Percentiles rank a stretch among this genome's conserved stretches.
These are phyloP conservation scores for Phytopythium aichiense DNA, from an alignment of 352 stramenopile species.

Conservation along the genomic window DNA sequence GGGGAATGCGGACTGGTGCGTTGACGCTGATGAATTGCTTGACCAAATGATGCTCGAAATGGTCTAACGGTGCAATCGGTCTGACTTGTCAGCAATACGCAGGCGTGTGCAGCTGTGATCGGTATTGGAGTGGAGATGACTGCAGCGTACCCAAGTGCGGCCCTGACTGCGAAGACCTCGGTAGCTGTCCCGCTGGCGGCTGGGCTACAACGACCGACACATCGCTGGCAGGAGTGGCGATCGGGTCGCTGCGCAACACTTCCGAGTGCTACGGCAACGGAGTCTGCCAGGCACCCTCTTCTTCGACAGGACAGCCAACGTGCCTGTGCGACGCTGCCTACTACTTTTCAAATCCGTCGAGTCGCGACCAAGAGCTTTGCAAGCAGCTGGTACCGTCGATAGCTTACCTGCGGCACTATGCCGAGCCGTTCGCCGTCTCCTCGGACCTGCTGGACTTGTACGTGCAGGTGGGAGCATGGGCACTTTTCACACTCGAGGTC, in stretches of 20 bases:
- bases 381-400: conserved; percentile 54
- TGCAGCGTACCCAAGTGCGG: conserved; percentile 72
- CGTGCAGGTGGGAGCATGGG: conserved; percentile 45
- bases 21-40: background rate
- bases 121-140: conserved; percentile 71
- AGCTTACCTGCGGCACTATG: conserved; percentile 57
- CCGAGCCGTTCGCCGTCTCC: conserved; percentile 34
- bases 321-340: conserved; percentile 71
- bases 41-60: too few relatives aligned
- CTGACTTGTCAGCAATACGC: conserved; percentile 30
- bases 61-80: background rate
- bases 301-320: conserved; percentile 18
- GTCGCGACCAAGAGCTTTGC: conserved; percentile 43
- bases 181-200: conserved; percentile 28
- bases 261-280: conserved; percentile 78
- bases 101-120: conserved; percentile 66
- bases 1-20: conserved; percentile 52
- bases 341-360: conserved; percentile 38
- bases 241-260: conserved; percentile 41
- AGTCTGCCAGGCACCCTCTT: conserved; percentile 32
- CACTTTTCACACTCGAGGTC: conserved; percentile 54
- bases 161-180: conserved; percentile 62
- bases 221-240: conserved; percentile 10
- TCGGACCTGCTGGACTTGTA: conserved; percentile 37
- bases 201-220: conserved; percentile 1